Evolutionary conservation across 805 yeast genomes (phyloP), one percentile per base, ranked within the genome.

Genomic region (Zygoascus bituminiphila): DNA sequence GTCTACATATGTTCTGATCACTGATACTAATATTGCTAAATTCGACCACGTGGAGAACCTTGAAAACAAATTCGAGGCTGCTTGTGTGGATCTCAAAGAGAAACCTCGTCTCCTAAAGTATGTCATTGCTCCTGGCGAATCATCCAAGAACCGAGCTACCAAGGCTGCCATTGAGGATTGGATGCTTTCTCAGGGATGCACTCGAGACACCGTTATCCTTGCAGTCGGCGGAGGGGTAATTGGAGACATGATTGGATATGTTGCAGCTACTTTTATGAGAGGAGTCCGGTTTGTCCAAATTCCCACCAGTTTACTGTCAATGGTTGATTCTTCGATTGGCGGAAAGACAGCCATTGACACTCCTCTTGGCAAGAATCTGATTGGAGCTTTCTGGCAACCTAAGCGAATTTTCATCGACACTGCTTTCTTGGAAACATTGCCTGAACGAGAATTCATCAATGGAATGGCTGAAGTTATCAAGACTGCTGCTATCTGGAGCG

Each of bases 191-290:
- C 69, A 87, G 61, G 95, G 95, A 22, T 93, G 98, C 66, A 93
- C 98, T 14, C 79, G 98, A 67, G 98, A 93, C 64, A 88, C 98
- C 2, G 87, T 93, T 22, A 81, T 93, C 49, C 69, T 93, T 43
- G 98, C 98, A 7, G 79, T 93, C 51, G 98, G 98, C 53, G 98
- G 98, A 56, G 98, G 98, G 58, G 94, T 93, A 46, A 91, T 93
- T 66, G 98, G 98, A 51, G 98, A 93, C 63, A 91, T 93, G 98
- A 86, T 91, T 56, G 98, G 98, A 3, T 93, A 80, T 64, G 98
- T 93, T 38, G 98, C 98, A n/a, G 91, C 98, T 26, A 93, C 98
- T 2, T 93, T 93, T 66, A 93, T 93, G 98, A 78, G 98, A 64
- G 98, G 98, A 49, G 95, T 93, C 7, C 76, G 96, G 54, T 88